Base-by-base conservation (phyloP, 1,284 basidiomycete species). In the Boletus smithii region DNA sequence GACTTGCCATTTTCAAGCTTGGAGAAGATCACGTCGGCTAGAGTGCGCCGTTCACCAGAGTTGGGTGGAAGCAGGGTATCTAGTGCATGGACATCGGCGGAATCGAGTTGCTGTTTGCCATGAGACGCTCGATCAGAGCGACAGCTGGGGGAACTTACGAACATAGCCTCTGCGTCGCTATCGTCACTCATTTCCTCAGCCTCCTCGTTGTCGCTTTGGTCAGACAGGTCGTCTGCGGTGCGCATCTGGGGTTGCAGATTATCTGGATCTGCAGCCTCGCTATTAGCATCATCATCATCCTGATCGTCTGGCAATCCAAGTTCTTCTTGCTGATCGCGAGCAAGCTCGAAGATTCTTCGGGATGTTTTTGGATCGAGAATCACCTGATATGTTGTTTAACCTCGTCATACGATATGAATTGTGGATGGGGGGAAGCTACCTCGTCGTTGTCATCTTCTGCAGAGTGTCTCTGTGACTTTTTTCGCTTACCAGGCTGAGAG, bases 11-110 rank as follows among this genome's bases (percentile, higher is more conserved):
- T 78, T 50, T 85, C 79, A 42, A 99, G 77, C 71, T 98, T 97
- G 32, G 90, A 81, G 67, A 99, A 92, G 53, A 99, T 99, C 30
- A 99, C 76, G 67, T 99, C 95, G 18, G 95, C 95, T 16, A 99
- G 74, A 5, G 93, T 97, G 63, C 82, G 80, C 27, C 91, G 82
- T 61, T 86, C 84, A 23, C 79, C 80, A 16, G 80, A 72, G 66
- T 83, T 86, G 9, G 80, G 69, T 29, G 88, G 89, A 35, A 89
- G 76, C 18, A 95, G 73, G 11, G 84, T 78, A 56, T 95, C 91
- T 18, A 97, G 73, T 9, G 91, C 84, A 55, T 86, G 81, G 67
- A 95, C 76, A 69, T 97, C 94, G 53, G 76, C 82, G 51, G 88
- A 83, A 71, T 97, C 92, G 62, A 97, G 88, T 76, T 94, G 83